Evolutionary conservation across 208 protist species (phyloP).

Genomic region (Trypanosoma avium): DNA sequence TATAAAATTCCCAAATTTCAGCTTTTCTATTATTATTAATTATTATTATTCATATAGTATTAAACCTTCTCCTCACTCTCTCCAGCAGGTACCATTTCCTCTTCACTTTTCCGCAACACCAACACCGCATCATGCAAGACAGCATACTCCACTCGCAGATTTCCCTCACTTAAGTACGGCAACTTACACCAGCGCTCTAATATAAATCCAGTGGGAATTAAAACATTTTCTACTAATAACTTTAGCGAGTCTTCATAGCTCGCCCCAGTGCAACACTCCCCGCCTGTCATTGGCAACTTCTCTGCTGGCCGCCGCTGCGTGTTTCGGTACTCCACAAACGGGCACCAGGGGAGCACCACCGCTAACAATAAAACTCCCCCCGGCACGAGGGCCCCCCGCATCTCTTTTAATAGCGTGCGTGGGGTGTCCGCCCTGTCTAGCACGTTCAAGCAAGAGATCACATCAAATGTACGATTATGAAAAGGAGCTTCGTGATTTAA

Average conservation of each 20-base stretch:
- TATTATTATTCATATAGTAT: too few species aligned
- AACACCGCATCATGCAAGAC: conserved; percentile 80
- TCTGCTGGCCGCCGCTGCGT: conserved; percentile 58
- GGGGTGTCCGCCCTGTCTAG: conserved; percentile 81
- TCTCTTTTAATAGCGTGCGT: conserved; percentile 48
- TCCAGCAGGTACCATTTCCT: conserved; percentile 8
- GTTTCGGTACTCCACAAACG: conserved; percentile 74
- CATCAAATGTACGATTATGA: conserved; percentile 55
- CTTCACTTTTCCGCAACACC: conserved; percentile 41
- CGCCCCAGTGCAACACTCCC: conserved; percentile 73
- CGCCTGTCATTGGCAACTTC: conserved; percentile 75
- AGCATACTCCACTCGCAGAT: conserved; percentile 67
- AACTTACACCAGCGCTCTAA: conserved; percentile 80
- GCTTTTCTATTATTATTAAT: too few species aligned
- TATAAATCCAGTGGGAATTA: conserved; percentile 71
- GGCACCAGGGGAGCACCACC: conserved; percentile 88
- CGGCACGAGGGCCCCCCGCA: conserved; percentile 64
- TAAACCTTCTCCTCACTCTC: background rate
- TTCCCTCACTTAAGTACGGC: conserved; percentile 86
- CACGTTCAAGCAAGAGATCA: conserved; percentile 81
- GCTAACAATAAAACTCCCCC: conserved; percentile 63
- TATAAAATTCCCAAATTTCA: too few species aligned
- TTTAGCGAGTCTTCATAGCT: conserved; percentile 63
- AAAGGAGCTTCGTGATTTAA: conserved; percentile 60
- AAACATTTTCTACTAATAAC: conserved; percentile 74